Evolutionary conservation across 164 flowering plant genomes (phyloP), one percentile per base, ranked within the genome.

Genomic region (Litsea cubeba): DNA sequence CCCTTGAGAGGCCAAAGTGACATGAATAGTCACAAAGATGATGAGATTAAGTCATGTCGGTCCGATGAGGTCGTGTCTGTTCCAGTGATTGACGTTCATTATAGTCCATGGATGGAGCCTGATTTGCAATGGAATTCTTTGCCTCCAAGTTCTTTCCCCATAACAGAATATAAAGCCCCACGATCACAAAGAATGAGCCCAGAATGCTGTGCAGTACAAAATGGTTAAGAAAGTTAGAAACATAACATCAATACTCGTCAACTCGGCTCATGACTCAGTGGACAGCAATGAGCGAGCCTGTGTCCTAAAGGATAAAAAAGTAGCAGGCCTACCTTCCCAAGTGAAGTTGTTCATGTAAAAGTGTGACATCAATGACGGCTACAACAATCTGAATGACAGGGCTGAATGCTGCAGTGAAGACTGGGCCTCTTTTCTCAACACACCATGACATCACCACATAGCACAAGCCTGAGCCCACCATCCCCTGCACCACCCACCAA

Each of bases 321-420:
- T 10, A 15, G 62, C 26, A 32, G 32, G 66, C 22, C 50, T 73
- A 87, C 93, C 98, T 91, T 74, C 98, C 98, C 8, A 94, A 80
- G 73, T 88, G 80, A 40, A 94, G 81, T 70, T 87, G 85, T 75
- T 85, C 90, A 50, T 84, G 91, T 20, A 91, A 73, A 58, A 89
- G 24, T 8, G 84, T 68, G 72, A 89, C 68, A 40, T 90, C 98
- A n/a, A 94, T 69, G 72, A 87, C 66, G 28, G 86, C 92, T 18
- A 85, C 88, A 17, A 90, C 72, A 23, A 94, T 84, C 76, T 89
- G 93, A 30, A 88, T 77, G 32, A 88, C 77, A 11, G 98, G 98
- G 72, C 88, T 90, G 80, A 94, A 94, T 66, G 96, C 94, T 22
- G 98, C 85, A 2, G 94, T 89, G 80, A 91, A 92, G 60, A 94